Evolutionary conservation across 1,139 yeast genomes (phyloP), one percentile per base, ranked within the genome.

Genomic region (Geotrichum klebahnii): DNA sequence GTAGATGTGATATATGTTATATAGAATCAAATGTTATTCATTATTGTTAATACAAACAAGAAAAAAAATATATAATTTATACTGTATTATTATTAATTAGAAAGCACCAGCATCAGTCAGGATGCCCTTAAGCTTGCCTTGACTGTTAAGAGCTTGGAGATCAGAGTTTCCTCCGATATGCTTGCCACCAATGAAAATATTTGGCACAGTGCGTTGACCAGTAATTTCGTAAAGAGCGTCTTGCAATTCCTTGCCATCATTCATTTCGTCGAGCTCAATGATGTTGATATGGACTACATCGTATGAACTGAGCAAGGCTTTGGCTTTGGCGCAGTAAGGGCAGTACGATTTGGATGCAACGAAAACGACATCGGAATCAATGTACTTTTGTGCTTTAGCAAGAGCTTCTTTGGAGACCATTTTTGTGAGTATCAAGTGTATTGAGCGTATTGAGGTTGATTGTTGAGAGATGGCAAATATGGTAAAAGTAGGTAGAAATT

Each of bases 161-260:
- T 85, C 95, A 46, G 90, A 82, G 77, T 88, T 86, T 54, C 98
- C 98, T 56, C 98, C 98, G 62, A 92, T 81, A 73, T 88, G 96
- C 70, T 88, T 77, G 54, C 96, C 96, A 47, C 77, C 82, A 67
- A 92, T 89, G 72, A 84, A 89, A 59, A 92, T 79, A 69, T 86
- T 90, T 56, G 98, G 98, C 53, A 92, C 97, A 37, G 97, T 88
- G 60, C 81, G 77, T 74, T 92, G 97, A 56, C 96, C 96, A 37
- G 95, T 83, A 57, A 88, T 68, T 63, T 84, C 81, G 45, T 65
- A 67, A 56, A 92, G 76, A 53, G 95, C 95, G 46, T 76, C 83
- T 72, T 92, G 97, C 60, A 90, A 79, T 16, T 77, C 84, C 17
- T 67, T 64, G 39, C 90, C 90, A 46, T 83, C 83, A 17, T 62